Conservation (phyloP, 257 asterid species). For the Forsythia viridissima region DNA sequence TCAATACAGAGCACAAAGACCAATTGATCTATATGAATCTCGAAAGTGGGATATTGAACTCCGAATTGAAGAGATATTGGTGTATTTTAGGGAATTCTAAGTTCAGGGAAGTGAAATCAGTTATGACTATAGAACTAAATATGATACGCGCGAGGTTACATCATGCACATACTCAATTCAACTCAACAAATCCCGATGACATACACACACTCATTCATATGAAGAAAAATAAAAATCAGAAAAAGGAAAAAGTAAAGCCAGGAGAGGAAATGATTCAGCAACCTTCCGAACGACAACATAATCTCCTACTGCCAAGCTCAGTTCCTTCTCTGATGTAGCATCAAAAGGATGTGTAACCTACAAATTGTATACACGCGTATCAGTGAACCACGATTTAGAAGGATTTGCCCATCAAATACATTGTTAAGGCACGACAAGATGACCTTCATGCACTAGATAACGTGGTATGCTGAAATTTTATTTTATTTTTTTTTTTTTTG, state of each 20-base stretch:
- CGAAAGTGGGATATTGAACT: not conserved
- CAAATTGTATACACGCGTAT: slow-evolving; percentile 3
- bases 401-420: slow-evolving; percentile 4
- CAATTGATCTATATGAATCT: not conserved
- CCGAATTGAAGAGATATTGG: not conserved
- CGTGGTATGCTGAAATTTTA: no score
- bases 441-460: not conserved
- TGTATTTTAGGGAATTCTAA: not conserved
- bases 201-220: not conserved
- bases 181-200: not conserved
- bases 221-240: not conserved
- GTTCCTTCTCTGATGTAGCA: slow-evolving; percentile 80
- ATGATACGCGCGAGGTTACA: not conserved
- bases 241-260: not conserved
- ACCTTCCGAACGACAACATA: slow-evolving; percentile 90
- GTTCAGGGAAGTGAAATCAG: not conserved
- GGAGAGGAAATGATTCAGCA: not conserved
- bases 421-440: not conserved
- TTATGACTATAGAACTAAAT: not conserved
- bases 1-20: not conserved
- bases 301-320: slow-evolving; percentile 80
- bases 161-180: not conserved
- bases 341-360: slow-evolving; percentile 80
- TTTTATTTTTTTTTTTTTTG: no score
- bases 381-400: slow-evolving; percentile 5